phyloP scores from a whole-genome alignment of 352 stramenopile species.

The Globisporangium spinosum region DNA sequence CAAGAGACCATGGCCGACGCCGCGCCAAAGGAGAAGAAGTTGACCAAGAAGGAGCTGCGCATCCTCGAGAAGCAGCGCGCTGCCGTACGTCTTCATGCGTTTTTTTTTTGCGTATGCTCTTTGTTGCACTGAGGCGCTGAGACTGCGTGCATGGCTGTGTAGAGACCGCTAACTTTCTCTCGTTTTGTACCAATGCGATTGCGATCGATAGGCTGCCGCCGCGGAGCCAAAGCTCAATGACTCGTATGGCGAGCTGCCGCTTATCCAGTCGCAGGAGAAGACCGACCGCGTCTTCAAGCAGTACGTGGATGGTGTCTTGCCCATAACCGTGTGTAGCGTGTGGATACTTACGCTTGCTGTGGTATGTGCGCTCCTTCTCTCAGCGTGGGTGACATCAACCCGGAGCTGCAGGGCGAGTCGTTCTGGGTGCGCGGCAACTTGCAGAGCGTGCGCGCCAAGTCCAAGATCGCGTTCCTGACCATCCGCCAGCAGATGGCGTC shows the following conservation, averaged over 20 bases:
- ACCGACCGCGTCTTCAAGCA: slow-evolving; percentile 67
- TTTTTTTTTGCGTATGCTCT: slow-evolving; percentile 1
- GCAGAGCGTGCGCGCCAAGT: slow-evolving; percentile 92
- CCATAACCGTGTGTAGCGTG: neutral
- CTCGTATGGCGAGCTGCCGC: slow-evolving; percentile 84
- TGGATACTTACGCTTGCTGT: neutral
- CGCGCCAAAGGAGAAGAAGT: slow-evolving; percentile 73
- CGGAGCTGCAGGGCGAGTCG: slow-evolving; percentile 78
- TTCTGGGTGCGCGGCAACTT: slow-evolving; percentile 95
- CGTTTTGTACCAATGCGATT: slow-evolving; percentile 6
- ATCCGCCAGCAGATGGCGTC: slow-evolving; percentile 95
- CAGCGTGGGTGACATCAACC: slow-evolving; percentile 65
- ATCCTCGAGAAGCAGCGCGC: slow-evolving; percentile 86
- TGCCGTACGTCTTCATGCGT: slow-evolving; percentile 32
- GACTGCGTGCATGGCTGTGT: neutral
- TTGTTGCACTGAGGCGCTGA: neutral
- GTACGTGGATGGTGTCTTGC: slow-evolving; percentile 29
- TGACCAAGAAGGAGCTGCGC: slow-evolving; percentile 89
- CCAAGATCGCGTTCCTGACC: slow-evolving; percentile 96
- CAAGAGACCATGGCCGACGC: slow-evolving; percentile 41
- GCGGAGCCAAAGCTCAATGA: slow-evolving; percentile 72
- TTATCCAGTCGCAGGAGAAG: slow-evolving; percentile 89
- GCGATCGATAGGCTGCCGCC: slow-evolving; percentile 34
- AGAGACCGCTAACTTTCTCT: neutral
- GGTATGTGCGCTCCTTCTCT: neutral